Evolutionary conservation across 345 rosid genomes (phyloP), one percentile per base, ranked within the genome.

Genomic region (Eucalyptus camaldulensis): DNA sequence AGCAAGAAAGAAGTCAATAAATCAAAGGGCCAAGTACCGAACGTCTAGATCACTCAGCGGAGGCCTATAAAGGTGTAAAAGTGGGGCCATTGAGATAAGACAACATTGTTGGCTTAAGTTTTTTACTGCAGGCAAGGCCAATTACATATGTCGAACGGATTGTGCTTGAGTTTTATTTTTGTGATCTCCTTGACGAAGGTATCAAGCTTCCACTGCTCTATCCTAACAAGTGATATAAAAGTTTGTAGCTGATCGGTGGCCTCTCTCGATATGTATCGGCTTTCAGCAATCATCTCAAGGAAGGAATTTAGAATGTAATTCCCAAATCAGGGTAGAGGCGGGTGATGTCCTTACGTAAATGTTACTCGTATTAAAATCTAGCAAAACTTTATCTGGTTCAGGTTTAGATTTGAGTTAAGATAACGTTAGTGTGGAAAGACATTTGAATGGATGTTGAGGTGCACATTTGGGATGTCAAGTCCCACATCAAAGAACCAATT

Each of bases 381-480:
- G 21, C 10, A 67, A 67, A 67, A 31, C 43, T 16, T 16, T 27
- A n/a, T n/a, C 40, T 0, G 1, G 17, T 5, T 65, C 1, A 65
- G 1, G 6, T n/a, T 4, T 65, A 65, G 40, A 67, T 67, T 69
- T 3, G 12, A 69, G 43, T 33, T 31, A 16, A 69, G 44, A 33
- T 3, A 69, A 33, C 11, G 0, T 33, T 31, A 8, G 24, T 8
- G 24, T 11, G 10, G 21, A 33, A 17, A 4, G 3, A 33, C 10
- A 31, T 21, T 31, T 33, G 24, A 10, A 69, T 69, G 21, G 24
- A 69, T 69, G 24, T 69, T 0, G 4, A 69, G 44, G 24, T 31
- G 80, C 11, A 69, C 0, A 1, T 69, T 31, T 5, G 80, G 19
- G 80, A 1, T 0, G 7, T 31, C 37, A 16, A 16, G 12, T 31